Evolutionary conservation across 345 rosid genomes (phyloP).

Genomic region (Viola odorata): DNA sequence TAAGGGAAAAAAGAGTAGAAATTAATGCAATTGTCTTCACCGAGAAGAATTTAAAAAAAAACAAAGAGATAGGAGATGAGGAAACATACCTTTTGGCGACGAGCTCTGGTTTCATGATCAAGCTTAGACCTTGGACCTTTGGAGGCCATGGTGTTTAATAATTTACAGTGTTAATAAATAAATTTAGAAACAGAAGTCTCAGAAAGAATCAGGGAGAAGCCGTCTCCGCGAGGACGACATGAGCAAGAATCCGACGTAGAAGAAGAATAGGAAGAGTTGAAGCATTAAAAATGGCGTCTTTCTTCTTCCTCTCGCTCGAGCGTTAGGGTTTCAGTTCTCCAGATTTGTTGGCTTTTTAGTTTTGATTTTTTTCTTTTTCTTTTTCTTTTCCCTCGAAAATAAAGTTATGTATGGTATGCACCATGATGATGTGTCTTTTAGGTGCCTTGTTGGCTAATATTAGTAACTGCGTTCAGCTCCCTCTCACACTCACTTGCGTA

Average conservation of each 20-base stretch:
- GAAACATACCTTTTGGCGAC: constrained; percentile 68
- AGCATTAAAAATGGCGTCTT: neutral
- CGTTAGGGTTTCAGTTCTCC: constrained; percentile 7
- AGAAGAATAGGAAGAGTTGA: too few species aligned
- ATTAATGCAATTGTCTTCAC: neutral
- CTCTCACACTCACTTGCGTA: neutral
- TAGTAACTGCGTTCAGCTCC: neutral
- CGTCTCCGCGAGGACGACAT: too few species aligned
- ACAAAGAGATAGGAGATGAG: neutral
- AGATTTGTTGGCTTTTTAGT: neutral
- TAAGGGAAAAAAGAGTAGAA: too few species aligned
- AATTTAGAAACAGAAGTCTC: neutral
- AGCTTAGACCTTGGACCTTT: constrained; percentile 66
- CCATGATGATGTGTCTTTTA: neutral
- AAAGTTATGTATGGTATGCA: too few species aligned
- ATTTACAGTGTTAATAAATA: neutral
- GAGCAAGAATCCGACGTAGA: too few species aligned
- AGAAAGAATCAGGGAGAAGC: neutral
- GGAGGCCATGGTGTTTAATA: constrained; percentile 39
- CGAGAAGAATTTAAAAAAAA: neutral
- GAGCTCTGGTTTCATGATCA: constrained; percentile 77
- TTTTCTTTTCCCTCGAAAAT: too few species aligned
- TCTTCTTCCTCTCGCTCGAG: neutral
- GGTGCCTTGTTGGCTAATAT: constrained; percentile 1
- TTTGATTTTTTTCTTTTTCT: neutral